These are phyloP conservation scores for Leucocoprinus sp. DNA, from an alignment of 768 basidiomycete genomes.

Conservation along the genomic window DNA sequence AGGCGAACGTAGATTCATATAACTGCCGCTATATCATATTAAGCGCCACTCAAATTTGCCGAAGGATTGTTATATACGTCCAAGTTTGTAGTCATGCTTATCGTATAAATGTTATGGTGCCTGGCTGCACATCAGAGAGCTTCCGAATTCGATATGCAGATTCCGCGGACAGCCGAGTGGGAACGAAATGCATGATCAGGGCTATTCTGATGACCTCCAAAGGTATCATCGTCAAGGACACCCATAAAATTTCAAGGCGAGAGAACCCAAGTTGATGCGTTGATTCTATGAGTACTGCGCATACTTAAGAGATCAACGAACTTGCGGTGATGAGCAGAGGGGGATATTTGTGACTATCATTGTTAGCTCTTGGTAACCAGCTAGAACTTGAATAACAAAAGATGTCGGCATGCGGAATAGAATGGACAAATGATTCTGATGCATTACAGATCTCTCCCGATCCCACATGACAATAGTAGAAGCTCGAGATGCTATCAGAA, in stretches of 20 bases:
- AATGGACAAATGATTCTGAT: too few relatives aligned
- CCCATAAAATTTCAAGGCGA: conserved; percentile 6
- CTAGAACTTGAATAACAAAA: too few relatives aligned
- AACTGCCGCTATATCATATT: neutral
- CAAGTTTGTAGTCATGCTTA: too few relatives aligned
- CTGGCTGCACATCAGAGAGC: conserved; percentile 4
- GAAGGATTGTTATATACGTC: too few relatives aligned
- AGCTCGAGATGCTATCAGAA: too few relatives aligned
- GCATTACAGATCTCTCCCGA: too few relatives aligned
- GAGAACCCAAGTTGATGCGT: conserved; percentile 2
- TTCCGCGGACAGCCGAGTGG: conserved; percentile 7
- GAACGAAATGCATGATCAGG: conserved; percentile 5
- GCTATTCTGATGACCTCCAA: conserved; percentile 2
- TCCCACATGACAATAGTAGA: too few relatives aligned
- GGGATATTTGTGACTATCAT: too few relatives aligned
- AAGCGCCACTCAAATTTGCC: neutral
- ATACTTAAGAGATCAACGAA: neutral
- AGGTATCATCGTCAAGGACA: conserved; percentile 5
- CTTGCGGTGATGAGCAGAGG: too few relatives aligned
- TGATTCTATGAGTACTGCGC: conserved; percentile 1
- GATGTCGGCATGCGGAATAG: too few relatives aligned
- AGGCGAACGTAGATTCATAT: conserved; percentile 2
- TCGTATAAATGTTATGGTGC: neutral
- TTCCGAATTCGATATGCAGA: conserved; percentile 9
- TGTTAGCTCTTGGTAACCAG: too few relatives aligned